Conservation (phyloP, 306 rosid genomes). For the Gillenia trifoliata region DNA sequence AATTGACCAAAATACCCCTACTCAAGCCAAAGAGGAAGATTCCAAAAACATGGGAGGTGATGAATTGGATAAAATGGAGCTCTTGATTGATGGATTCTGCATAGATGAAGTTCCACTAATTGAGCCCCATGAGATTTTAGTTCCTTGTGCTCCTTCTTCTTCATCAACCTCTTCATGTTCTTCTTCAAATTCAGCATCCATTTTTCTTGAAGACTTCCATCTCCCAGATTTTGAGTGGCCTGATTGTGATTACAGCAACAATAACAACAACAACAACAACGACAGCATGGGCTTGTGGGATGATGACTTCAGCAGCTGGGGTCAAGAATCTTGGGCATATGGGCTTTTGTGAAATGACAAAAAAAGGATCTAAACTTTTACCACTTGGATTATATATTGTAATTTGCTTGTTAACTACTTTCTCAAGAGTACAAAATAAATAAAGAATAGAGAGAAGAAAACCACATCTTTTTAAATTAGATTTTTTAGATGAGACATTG, state of each 20-base stretch:
- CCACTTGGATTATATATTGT: constrained; percentile 21
- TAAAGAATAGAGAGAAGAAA: neutral
- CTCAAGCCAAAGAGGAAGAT: constrained; percentile 23
- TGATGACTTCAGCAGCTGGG: constrained; percentile 63
- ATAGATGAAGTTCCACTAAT: constrained; percentile 66
- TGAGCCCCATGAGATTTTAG: constrained; percentile 35
- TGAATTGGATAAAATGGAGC: constrained; percentile 22
- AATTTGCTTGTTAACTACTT: constrained; percentile 28
- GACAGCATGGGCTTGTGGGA: constrained; percentile 41
- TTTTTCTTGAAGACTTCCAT: constrained; percentile 43
- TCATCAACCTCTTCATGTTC: constrained; percentile 38
- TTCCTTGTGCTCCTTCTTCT: constrained; percentile 34
- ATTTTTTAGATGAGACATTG: neutral
- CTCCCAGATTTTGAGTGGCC: constrained; percentile 63
- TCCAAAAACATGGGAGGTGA: constrained; percentile 28
- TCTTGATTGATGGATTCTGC: constrained; percentile 36
- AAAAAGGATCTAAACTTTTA: neutral
- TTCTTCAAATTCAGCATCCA: constrained; percentile 34
- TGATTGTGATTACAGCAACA: constrained; percentile 11
- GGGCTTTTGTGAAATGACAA: constrained; percentile 34
- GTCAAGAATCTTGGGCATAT: constrained; percentile 47
- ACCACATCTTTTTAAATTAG: neutral
- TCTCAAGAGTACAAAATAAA: neutral
- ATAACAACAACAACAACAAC: neutral
- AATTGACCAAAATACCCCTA: constrained; percentile 16